Evolutionary conservation across 352 stramenopile species (phyloP), one percentile per base, ranked within the genome.

Genomic region (Phytophthora ramorum): DNA sequence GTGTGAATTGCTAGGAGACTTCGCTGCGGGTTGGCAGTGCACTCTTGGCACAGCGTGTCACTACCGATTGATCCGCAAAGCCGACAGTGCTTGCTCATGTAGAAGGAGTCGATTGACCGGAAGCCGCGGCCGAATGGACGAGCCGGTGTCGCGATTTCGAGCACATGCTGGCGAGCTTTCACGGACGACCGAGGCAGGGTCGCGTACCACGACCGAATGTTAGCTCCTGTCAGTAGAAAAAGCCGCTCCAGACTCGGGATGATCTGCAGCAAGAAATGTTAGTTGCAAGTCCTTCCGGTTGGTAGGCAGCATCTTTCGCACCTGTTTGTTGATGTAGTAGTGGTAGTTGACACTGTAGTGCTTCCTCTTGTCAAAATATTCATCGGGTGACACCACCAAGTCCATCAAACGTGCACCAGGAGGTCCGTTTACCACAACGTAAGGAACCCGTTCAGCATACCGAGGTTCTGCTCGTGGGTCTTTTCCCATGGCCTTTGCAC

Each of bases 271-370:
- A 30, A 44, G 3, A 20, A 20, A 2, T 24, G 28, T 63, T 45
- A 52, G 51, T 47, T 65, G 14, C 12, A 34, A 41, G 8, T 16
- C 10, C 47, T 16, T 17, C 19, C 12, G 37, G 24, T 67, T 19
- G 14, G 19, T 30, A 46, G 37, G 22, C 30, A 69, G 0, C 17
- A 45, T 10, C 13, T 28, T 26, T 53, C 61, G 38, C 55, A 92
- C 81, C 75, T 93, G 88, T 60, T 97, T 97, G 58, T 91, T 79
- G 61, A 98, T 95, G 73, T 98, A 98, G 77, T 98, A 98, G 64
- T 97, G 87, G 52, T 93, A 87, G 65, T 98, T 97, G 61, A 98
- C 75, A n/a, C 73, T 78, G 58, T 87, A 65, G 13, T 61, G 71
- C 54, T 66, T 67, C 34, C 66, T 43, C 43, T 79, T 81, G 53